Conservation (phyloP, 139 green algal genomes). For the Monoraphidium neglectum region DNA sequence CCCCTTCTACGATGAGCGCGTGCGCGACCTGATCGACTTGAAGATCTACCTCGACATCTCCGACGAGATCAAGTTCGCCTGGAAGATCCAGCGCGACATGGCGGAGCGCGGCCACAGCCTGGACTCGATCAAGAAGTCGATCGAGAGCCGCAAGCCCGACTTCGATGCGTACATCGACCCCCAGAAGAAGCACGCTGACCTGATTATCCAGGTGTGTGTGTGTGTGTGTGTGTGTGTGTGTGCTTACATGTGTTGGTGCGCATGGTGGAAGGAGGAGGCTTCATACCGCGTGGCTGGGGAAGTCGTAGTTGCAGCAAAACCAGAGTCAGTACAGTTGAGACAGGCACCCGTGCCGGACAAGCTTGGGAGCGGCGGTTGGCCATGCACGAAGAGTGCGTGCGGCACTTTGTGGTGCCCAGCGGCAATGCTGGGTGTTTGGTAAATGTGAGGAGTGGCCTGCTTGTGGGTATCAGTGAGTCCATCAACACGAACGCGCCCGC, state of each 20-base stretch:
- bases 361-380: too few relatives aligned
- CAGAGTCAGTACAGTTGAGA: too few relatives aligned
- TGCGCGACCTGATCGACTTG: constrained; percentile 97
- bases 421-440: too few relatives aligned
- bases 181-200: constrained; percentile 98
- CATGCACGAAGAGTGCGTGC: too few relatives aligned
- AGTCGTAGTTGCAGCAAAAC: too few relatives aligned
- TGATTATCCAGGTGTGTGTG: constrained; percentile 90
- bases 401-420: too few relatives aligned
- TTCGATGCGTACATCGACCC: constrained; percentile 99
- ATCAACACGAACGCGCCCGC: too few relatives aligned
- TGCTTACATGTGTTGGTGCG: not conserved
- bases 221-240: not conserved
- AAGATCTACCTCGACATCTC: constrained; percentile 99
- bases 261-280: not conserved
- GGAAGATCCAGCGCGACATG: constrained; percentile 97
- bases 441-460: too few relatives aligned
- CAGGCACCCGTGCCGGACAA: too few relatives aligned
- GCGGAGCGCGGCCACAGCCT: constrained; percentile 97
- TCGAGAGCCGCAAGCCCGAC: constrained; percentile 98
- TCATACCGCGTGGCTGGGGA: too few relatives aligned
- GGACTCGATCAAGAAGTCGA: constrained; percentile 98
- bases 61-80: constrained; percentile 99
- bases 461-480: too few relatives aligned
- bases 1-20: constrained; percentile 98